These are phyloP conservation scores for Purshia tridentata DNA, from an alignment of 306 rosid genomes.

Conservation along the genomic window DNA sequence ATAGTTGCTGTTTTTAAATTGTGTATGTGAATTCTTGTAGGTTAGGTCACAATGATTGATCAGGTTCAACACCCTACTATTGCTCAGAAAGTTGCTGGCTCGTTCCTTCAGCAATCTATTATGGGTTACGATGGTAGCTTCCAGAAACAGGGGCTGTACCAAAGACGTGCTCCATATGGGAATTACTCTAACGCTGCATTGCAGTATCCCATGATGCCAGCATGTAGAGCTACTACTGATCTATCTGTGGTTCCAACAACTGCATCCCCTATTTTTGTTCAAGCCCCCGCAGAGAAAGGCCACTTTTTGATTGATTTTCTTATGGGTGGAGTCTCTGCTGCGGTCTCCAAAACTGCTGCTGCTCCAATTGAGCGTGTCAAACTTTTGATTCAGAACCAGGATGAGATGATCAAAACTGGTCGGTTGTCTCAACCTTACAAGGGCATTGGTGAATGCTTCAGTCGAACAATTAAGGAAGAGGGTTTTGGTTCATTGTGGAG, in stretches of 20 bases:
- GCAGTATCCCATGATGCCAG: conserved; percentile 47
- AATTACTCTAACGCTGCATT: conserved; percentile 66
- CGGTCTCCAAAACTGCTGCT: conserved; percentile 92
- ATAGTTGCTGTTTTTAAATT: neutral
- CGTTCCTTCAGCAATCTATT: conserved; percentile 53
- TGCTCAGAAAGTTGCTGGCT: conserved; percentile 73
- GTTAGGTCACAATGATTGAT: conserved; percentile 67
- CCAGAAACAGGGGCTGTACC: conserved; percentile 50
- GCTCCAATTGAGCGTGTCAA: conserved; percentile 93
- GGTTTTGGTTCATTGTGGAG: conserved; percentile 75
- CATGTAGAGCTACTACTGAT: conserved; percentile 55
- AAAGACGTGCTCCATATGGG: conserved; percentile 50
- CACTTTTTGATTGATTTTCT: conserved; percentile 67
- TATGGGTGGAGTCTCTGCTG: conserved; percentile 96
- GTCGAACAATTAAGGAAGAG: conserved; percentile 62
- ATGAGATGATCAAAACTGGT: conserved; percentile 80
- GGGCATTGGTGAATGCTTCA: conserved; percentile 90
- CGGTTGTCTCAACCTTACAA: conserved; percentile 85
- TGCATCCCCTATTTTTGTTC: conserved; percentile 73
- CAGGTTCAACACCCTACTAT: conserved; percentile 75
- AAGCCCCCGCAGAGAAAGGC: conserved; percentile 83
- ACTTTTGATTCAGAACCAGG: conserved; percentile 90
- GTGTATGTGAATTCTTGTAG: conserved; percentile 17
- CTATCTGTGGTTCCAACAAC: conserved; percentile 52
- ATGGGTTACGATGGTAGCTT: conserved; percentile 42